These are phyloP conservation scores for Ichthyophthirius multifiliis DNA, from an alignment of 169 alveolate genomes.

Conservation along the genomic window DNA sequence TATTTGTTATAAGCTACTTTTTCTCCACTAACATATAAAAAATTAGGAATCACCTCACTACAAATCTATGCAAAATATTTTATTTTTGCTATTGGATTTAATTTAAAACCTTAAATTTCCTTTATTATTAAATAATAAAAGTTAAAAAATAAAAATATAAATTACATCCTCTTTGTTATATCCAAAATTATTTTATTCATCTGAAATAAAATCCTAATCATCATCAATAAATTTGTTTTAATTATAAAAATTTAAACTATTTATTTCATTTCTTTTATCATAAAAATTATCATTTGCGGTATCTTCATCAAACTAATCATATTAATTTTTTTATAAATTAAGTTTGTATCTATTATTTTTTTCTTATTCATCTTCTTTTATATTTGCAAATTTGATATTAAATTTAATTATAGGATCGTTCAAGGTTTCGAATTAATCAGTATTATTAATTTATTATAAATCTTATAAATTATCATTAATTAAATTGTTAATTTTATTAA, in stretches of 20 bases:
- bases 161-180: neutral
- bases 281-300: neutral
- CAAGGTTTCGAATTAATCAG: too few species aligned
- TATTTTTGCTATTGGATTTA: neutral
- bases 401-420: neutral
- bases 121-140: neutral
- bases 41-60: slow-evolving; percentile 72
- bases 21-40: slow-evolving; percentile 72
- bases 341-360: neutral
- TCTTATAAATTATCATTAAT: too few species aligned
- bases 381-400: neutral
- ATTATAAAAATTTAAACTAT: neutral
- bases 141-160: neutral
- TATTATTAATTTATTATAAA: too few species aligned
- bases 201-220: neutral
- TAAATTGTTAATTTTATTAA: too few species aligned
- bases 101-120: neutral
- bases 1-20: slow-evolving; percentile 66
- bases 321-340: neutral
- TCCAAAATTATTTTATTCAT: neutral
- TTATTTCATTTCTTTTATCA: neutral
- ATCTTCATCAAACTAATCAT: neutral
- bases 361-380: neutral
- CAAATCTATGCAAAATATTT: slow-evolving; percentile 48
- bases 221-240: neutral